These are phyloP conservation scores for Amyloporia xantha DNA, from an alignment of 768 basidiomycete species.

Conservation along the genomic window DNA sequence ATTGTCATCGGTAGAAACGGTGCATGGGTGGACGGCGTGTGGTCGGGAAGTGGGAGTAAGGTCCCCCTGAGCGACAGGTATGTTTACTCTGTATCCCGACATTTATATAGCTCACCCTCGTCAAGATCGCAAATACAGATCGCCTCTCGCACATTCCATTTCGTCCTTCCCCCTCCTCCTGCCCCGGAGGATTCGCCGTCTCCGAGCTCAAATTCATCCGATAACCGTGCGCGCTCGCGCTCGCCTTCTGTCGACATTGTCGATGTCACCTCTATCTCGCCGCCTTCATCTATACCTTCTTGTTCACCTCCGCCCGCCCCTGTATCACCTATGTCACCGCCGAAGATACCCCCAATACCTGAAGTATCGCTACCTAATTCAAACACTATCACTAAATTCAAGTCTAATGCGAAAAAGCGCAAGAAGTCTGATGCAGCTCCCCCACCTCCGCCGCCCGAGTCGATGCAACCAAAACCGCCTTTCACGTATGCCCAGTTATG, in stretches of 20 bases:
- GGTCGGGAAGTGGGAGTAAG: constrained; percentile 82
- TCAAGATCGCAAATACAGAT: constrained; percentile 92
- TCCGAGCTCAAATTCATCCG: constrained; percentile 69
- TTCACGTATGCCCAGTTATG: constrained; percentile 91
- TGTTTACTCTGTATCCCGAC: constrained; percentile 12
- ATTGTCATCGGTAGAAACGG: constrained; percentile 95
- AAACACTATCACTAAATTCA: constrained; percentile 32
- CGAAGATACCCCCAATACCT: constrained; percentile 41
- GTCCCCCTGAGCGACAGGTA: constrained; percentile 85
- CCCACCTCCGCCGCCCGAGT: constrained; percentile 49
- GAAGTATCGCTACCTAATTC: constrained; percentile 57
- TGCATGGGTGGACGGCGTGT: constrained; percentile 97
- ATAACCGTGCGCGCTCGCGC: constrained; percentile 57
- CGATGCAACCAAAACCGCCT: constrained; percentile 84
- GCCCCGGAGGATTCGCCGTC: constrained; percentile 78
- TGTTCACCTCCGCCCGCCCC: constrained; percentile 61
- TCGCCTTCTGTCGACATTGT: constrained; percentile 76
- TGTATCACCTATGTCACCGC: constrained; percentile 33
- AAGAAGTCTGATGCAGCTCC: constrained; percentile 49
- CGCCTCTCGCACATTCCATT: constrained; percentile 93
- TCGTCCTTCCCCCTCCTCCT: constrained; percentile 86
- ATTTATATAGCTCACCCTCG: constrained; percentile 14
- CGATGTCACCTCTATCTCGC: constrained; percentile 47
- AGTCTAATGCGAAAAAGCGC: constrained; percentile 56
- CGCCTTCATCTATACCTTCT: constrained; percentile 70